These are phyloP conservation scores for Firmiana major DNA, from an alignment of 345 rosid species.

Conservation along the genomic window DNA sequence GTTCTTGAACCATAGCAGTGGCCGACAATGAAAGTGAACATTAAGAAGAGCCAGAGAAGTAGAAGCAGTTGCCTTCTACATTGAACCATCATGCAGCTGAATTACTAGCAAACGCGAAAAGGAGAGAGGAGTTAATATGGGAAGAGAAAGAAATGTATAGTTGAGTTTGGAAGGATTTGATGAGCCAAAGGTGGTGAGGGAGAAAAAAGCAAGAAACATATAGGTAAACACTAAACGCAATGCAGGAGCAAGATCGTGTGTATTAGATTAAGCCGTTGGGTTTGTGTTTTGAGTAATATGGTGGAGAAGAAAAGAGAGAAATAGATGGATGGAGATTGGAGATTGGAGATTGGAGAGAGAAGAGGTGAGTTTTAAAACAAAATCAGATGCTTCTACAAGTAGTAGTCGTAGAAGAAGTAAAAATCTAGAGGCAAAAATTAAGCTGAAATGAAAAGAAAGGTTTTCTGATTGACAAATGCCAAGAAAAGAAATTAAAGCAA, in stretches of 20 bases:
- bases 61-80: constrained; percentile 30
- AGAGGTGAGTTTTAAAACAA: constrained; percentile 21
- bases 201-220: constrained; percentile 25
- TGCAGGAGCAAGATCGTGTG: constrained; percentile 7
- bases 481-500: background rate
- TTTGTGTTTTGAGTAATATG: background rate
- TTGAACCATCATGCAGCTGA: constrained; percentile 32
- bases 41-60: constrained; percentile 15
- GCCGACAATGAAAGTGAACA: constrained; percentile 26
- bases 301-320: constrained; percentile 11
- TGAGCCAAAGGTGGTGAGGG: constrained; percentile 20
- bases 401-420: background rate
- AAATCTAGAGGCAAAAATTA: constrained; percentile 24
- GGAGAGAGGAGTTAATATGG: background rate
- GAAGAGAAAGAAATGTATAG: background rate
- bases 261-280: constrained; percentile 14
- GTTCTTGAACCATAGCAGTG: constrained; percentile 47
- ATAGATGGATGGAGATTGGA: background rate
- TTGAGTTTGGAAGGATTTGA: constrained; percentile 1
- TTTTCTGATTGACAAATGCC: constrained; percentile 5
- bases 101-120: background rate
- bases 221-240: constrained; percentile 12
- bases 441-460: background rate
- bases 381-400: constrained; percentile 29
- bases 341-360: constrained; percentile 14